These are phyloP conservation scores for Gloeophyllum trabeum DNA, from an alignment of 768 basidiomycete species.

Conservation along the genomic window DNA sequence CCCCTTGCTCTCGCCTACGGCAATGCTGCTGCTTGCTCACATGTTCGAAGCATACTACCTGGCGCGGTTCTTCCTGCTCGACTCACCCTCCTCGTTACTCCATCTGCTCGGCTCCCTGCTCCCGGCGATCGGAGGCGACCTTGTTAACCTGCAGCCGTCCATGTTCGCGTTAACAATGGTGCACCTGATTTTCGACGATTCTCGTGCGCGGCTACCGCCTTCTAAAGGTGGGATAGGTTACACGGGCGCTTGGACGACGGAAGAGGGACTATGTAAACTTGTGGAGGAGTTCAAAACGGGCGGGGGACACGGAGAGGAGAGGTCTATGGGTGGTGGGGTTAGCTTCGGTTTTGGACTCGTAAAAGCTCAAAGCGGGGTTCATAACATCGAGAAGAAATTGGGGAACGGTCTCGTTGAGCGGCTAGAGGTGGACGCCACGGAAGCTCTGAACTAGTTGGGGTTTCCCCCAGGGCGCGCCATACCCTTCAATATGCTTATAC, in stretches of 20 bases:
- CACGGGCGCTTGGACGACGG: conserved; percentile 12
- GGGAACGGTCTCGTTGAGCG: conserved; percentile 3
- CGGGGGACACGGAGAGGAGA: conserved; percentile 14
- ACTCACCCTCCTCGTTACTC: conserved; percentile 16
- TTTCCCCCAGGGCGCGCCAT: too few relatives aligned
- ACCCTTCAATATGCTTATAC: too few relatives aligned
- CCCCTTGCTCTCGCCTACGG: conserved; percentile 43
- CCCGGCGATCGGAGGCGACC: conserved; percentile 17
- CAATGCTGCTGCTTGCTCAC: conserved; percentile 54
- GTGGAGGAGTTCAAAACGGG: conserved; percentile 18
- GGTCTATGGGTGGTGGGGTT: conserved; percentile 14
- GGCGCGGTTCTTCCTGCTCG: conserved; percentile 27
- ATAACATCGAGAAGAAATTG: conserved; percentile 13
- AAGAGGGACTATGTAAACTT: conserved; percentile 23
- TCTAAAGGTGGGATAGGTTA: conserved; percentile 27
- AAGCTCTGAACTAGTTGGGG: not conserved
- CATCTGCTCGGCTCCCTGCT: conserved; percentile 19
- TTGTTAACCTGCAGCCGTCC: conserved; percentile 27
- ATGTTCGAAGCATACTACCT: conserved; percentile 47
- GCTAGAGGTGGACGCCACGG: not conserved
- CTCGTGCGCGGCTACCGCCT: conserved; percentile 22
- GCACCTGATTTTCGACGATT: conserved; percentile 28
- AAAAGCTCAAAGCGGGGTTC: conserved; percentile 15
- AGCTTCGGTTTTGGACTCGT: conserved; percentile 12
- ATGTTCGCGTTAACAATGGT: conserved; percentile 21